Percentiles rank a stretch among this genome's conserved stretches.
These are phyloP conservation scores for Aspergillus novofumigatus DNA, from an alignment of 2,329 filamentous ascomycete species.

Conservation along the genomic window DNA sequence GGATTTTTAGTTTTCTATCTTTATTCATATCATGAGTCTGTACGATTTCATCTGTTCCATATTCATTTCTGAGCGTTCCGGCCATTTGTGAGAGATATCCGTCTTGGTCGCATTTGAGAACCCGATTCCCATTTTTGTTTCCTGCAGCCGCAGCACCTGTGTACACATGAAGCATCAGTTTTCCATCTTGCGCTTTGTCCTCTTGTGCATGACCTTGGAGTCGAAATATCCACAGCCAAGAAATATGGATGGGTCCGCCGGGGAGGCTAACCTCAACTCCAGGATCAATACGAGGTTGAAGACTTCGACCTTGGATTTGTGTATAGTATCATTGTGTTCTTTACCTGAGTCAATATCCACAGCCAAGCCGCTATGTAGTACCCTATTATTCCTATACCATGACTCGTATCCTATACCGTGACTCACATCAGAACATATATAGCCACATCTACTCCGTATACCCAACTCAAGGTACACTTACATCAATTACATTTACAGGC, in stretches of 20 bases:
- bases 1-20: conserved; percentile 29
- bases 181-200: neutral
- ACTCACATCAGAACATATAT: neutral
- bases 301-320: neutral
- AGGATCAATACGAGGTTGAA: neutral
- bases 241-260: neutral
- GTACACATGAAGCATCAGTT: neutral
- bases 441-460: neutral
- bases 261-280: neutral
- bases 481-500: neutral
- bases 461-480: neutral
- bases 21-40: neutral
- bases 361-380: neutral
- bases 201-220: neutral
- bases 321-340: neutral
- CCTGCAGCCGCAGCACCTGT: neutral
- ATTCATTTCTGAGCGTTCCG: neutral
- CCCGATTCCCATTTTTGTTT: neutral
- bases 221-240: neutral
- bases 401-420: neutral
- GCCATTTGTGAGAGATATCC: neutral
- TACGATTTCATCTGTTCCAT: neutral
- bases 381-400: no score
- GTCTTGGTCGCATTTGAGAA: neutral
- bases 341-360: neutral